Conservation (phyloP, 1,284 basidiomycete genomes). For the Boletellus dicymbophilus region DNA sequence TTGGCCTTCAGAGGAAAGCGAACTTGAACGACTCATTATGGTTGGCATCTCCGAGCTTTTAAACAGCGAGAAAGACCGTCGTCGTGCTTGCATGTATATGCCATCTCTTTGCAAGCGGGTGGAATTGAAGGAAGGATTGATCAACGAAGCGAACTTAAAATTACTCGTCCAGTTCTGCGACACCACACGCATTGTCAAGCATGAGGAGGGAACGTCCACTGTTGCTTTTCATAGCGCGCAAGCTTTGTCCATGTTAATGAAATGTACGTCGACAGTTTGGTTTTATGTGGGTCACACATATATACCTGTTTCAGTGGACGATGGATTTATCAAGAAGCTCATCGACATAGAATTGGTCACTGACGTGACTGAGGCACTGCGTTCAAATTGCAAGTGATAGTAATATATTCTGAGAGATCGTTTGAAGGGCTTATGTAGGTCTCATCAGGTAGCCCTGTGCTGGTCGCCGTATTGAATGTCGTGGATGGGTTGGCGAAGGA, state of each 20-base stretch:
- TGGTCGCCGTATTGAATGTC: constrained; percentile 25
- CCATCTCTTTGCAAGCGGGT: constrained; percentile 30
- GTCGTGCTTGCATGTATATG: constrained; percentile 29
- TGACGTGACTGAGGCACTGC: constrained; percentile 19
- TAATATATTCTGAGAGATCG: neutral
- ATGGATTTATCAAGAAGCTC: constrained; percentile 9
- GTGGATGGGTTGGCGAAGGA: constrained; percentile 21
- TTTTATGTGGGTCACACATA: neutral
- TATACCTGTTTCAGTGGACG: constrained; percentile 18
- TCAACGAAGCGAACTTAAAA: constrained; percentile 23
- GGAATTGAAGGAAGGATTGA: constrained; percentile 14
- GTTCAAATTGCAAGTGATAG: constrained; percentile 20
- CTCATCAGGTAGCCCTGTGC: constrained; percentile 14
- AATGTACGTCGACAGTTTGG: constrained; percentile 9
- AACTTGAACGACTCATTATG: constrained; percentile 10
- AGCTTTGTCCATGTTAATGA: constrained; percentile 26
- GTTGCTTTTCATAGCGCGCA: constrained; percentile 31
- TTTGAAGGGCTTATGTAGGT: neutral
- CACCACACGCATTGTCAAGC: constrained; percentile 2
- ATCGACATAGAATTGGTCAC: constrained; percentile 17
- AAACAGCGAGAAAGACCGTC: neutral
- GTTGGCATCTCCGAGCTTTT: constrained; percentile 20
- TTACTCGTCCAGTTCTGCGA: constrained; percentile 21
- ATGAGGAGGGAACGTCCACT: constrained; percentile 20
- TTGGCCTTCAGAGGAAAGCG: constrained; percentile 8